These are phyloP conservation scores for Tylopilus sp. DNA, from an alignment of 1,284 basidiomycete species.

Conservation along the genomic window DNA sequence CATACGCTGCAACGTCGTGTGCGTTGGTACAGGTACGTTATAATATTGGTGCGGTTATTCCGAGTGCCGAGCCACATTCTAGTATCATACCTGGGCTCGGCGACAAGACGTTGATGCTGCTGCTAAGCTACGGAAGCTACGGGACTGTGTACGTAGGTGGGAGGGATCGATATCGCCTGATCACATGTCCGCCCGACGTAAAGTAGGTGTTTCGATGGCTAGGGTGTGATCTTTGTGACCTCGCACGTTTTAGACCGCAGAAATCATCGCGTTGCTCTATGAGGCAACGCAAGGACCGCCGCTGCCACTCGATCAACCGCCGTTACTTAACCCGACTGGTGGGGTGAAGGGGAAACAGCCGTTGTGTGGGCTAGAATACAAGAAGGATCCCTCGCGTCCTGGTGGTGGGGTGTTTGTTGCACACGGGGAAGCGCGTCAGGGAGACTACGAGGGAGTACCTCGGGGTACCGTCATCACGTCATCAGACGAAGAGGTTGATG, in stretches of 20 bases:
- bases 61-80: conserved; percentile 16
- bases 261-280: conserved; percentile 89
- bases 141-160: conserved; percentile 83
- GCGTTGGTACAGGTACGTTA: conserved; percentile 83
- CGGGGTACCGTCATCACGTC: conserved; percentile 61
- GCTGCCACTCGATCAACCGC: conserved; percentile 52
- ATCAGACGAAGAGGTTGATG: conserved; percentile 50
- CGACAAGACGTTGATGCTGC: conserved; percentile 75
- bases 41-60: conserved; percentile 2
- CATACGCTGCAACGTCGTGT: conserved; percentile 88
- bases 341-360: conserved; percentile 63
- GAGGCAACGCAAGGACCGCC: conserved; percentile 82
- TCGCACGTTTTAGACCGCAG: conserved; percentile 68
- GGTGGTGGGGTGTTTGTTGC: conserved; percentile 86
- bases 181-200: conserved; percentile 88
- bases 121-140: conserved; percentile 71
- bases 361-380: conserved; percentile 61
- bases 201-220: conserved; percentile 50
- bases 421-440: conserved; percentile 45
- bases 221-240: conserved; percentile 20
- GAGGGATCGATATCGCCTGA: conserved; percentile 77
- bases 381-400: conserved; percentile 71
- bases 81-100: conserved; percentile 93
- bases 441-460: conserved; percentile 58
- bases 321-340: conserved; percentile 70